Evolutionary conservation across 768 basidiomycete genomes (phyloP).

Genomic region (Russula griseocarnosa): DNA sequence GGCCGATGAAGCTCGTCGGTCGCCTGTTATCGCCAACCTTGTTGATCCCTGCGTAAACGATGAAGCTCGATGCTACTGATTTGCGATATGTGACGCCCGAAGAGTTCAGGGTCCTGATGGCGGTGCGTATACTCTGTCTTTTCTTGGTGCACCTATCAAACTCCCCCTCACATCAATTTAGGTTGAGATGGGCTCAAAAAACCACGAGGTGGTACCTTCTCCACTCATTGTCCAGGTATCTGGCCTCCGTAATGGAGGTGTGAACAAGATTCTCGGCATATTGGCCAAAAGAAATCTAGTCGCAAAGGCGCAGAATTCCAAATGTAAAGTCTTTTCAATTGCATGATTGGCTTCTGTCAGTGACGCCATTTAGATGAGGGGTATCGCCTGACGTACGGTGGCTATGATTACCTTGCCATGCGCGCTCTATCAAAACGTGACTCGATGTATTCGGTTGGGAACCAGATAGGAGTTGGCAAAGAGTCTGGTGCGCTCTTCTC

Average conservation of each 20-base stretch:
- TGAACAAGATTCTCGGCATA: slow-evolving; percentile 87
- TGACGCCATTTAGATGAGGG: slow-evolving; percentile 71
- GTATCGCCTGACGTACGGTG: slow-evolving; percentile 94
- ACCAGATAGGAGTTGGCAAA: slow-evolving; percentile 98
- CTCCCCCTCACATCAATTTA: slow-evolving; percentile 33
- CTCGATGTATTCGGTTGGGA: slow-evolving; percentile 86
- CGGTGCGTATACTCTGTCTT: slow-evolving; percentile 44
- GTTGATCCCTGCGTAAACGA: slow-evolving; percentile 35
- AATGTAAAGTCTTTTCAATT: slow-evolving; percentile 56
- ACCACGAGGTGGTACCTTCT: slow-evolving; percentile 93
- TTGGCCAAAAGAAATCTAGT: slow-evolving; percentile 91
- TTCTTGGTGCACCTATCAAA: neutral
- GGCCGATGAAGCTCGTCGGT: no score
- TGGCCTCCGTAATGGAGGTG: slow-evolving; percentile 85
- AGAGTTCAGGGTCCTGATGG: slow-evolving; percentile 94
- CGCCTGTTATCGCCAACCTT: neutral
- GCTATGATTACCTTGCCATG: slow-evolving; percentile 96
- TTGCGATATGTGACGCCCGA: slow-evolving; percentile 88
- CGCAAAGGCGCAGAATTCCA: slow-evolving; percentile 83
- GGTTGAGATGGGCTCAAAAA: slow-evolving; percentile 98
- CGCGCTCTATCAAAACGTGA: slow-evolving; percentile 88
- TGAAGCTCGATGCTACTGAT: slow-evolving; percentile 95
- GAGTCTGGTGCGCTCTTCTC: slow-evolving; percentile 69
- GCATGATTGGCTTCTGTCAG: neutral
- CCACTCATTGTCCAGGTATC: slow-evolving; percentile 88